These are phyloP conservation scores for Sextonia rubra DNA, from an alignment of 164 flowering plant species.

Conservation along the genomic window DNA sequence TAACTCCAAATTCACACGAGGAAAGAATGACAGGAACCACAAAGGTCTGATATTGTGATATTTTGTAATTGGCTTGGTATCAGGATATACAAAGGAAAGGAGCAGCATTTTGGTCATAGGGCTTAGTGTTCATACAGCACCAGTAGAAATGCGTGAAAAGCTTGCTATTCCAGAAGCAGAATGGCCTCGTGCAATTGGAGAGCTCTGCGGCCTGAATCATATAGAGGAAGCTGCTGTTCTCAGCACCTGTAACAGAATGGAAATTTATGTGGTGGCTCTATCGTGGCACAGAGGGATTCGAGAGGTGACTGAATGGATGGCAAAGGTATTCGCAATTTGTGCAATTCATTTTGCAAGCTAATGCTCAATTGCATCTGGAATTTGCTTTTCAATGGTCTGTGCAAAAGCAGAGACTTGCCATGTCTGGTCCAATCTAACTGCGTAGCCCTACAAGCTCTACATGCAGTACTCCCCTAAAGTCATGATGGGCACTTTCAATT, in stretches of 20 bases:
- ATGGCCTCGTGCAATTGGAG: slow-evolving; percentile 94
- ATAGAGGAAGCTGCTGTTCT: slow-evolving; percentile 99
- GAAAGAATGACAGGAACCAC: neutral
- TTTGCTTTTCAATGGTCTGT: neutral
- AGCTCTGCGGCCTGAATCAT: slow-evolving; percentile 82
- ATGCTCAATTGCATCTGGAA: neutral
- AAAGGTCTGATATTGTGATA: neutral
- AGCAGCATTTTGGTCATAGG: slow-evolving; percentile 98
- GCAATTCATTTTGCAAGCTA: neutral
- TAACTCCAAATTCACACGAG: too few species aligned
- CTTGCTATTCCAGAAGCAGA: slow-evolving; percentile 98
- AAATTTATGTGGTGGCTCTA: slow-evolving; percentile 89
- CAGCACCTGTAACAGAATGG: slow-evolving; percentile 98
- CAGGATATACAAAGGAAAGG: slow-evolving; percentile 93
- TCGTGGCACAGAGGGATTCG: slow-evolving; percentile 92
- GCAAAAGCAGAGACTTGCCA: neutral
- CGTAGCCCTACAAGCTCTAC: neutral
- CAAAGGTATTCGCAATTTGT: slow-evolving; percentile 54
- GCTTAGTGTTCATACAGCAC: slow-evolving; percentile 88
- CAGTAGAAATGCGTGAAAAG: slow-evolving; percentile 97
- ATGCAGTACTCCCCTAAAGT: neutral
- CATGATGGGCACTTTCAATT: neutral
- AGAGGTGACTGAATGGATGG: slow-evolving; percentile 99
- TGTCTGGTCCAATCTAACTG: neutral
- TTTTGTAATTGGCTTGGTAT: neutral